phyloP scores from a whole-genome alignment of 768 basidiomycete genomes.

The Mrakia gelida region DNA sequence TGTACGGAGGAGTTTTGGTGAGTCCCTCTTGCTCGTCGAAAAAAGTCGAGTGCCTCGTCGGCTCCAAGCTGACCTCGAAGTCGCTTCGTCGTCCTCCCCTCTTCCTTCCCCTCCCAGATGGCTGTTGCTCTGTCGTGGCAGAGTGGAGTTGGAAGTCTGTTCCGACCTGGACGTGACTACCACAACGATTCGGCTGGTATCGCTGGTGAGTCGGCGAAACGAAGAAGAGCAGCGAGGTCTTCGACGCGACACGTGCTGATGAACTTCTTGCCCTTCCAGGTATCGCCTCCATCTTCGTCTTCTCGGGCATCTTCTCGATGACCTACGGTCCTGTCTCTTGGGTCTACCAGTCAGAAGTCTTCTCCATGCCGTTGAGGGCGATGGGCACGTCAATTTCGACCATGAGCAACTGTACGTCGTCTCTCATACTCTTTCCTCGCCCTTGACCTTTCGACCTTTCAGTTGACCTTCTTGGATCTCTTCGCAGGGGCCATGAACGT shows the following conservation, averaged over 20 bases:
- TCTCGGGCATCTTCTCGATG: not conserved
- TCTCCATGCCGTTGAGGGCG: conserved; percentile 1
- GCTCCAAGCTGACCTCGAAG: too few species aligned
- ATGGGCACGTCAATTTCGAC: not conserved
- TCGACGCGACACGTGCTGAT: not conserved
- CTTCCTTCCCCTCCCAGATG: not conserved
- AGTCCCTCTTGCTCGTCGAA: too few species aligned
- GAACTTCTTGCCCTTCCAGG: not conserved
- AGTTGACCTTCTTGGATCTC: too few species aligned
- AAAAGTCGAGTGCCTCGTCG: too few species aligned
- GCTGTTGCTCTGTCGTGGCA: not conserved
- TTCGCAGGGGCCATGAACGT: conserved; percentile 13
- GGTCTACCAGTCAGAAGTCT: conserved; percentile 14
- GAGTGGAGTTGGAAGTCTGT: not conserved
- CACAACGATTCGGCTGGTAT: not conserved
- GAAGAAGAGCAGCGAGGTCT: not conserved
- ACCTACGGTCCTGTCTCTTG: conserved; percentile 16
- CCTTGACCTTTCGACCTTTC: too few species aligned
- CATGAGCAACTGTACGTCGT: not conserved
- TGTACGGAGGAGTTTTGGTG: not conserved
- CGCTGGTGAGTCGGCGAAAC: not conserved
- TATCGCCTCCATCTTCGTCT: not conserved
- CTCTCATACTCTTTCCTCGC: too few species aligned
- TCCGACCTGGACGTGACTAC: not conserved
- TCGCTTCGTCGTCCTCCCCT: too few species aligned